Conservation (phyloP, 345 rosid species). For the Dovyalis caffra region DNA sequence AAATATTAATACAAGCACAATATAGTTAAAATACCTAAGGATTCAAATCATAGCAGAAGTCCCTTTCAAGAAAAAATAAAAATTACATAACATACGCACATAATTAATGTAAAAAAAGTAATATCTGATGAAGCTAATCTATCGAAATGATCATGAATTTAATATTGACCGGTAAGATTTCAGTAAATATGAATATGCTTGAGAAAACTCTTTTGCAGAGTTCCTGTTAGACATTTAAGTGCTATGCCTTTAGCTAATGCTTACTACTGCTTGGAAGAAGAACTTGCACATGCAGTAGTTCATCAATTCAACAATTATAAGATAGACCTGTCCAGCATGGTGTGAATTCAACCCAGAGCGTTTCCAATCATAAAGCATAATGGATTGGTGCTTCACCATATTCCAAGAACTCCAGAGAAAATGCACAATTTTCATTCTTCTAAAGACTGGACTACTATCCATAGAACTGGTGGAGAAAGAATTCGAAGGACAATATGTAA, state of each 20-base stretch:
- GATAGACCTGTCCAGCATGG: neutral
- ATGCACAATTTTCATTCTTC: neutral
- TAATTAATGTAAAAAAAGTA: neutral
- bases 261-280: neutral
- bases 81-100: neutral
- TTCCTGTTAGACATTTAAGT: neutral
- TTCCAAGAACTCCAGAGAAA: neutral
- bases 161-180: neutral
- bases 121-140: neutral
- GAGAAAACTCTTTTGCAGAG: neutral
- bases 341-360: neutral
- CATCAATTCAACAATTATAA: neutral
- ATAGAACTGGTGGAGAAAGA: neutral
- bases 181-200: neutral
- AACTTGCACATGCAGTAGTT: too few relatives aligned
- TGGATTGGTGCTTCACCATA: neutral
- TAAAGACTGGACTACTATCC: neutral
- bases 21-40: neutral
- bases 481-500: neutral
- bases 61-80: neutral
- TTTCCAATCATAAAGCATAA: neutral
- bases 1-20: neutral
- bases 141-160: slow-evolving; percentile 1
- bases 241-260: too few relatives aligned
- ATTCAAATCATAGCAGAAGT: neutral